Conservation (phyloP, 306 rosid species). For the Cucumis cinereus region DNA sequence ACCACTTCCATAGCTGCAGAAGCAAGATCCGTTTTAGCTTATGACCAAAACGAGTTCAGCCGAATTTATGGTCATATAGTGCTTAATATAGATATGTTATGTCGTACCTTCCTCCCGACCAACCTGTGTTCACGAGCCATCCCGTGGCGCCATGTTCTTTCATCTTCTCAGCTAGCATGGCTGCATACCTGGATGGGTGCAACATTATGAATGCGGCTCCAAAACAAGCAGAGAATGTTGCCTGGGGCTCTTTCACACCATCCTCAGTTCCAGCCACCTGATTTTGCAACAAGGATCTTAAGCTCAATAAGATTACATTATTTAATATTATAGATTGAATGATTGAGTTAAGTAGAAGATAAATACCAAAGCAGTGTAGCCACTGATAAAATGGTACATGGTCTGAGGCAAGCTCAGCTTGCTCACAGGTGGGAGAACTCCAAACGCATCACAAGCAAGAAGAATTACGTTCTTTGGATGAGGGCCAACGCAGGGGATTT, state of each 20-base stretch:
- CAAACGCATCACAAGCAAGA: conserved; percentile 88
- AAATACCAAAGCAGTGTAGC: conserved; percentile 83
- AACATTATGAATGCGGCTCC: conserved; percentile 94
- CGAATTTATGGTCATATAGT: neutral
- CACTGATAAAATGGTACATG: conserved; percentile 94
- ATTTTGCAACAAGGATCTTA: neutral
- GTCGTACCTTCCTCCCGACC: conserved; percentile 74
- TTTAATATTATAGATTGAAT: neutral
- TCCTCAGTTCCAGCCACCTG: conserved; percentile 96
- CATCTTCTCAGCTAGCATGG: conserved; percentile 93
- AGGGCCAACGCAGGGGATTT: conserved; percentile 76
- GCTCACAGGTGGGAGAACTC: conserved; percentile 91
- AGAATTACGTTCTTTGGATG: conserved; percentile 87
- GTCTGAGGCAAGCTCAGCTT: conserved; percentile 77
- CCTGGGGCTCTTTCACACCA: conserved; percentile 80
- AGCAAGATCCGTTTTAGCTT: neutral
- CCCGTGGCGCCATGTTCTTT: conserved; percentile 71
- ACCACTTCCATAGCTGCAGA: conserved; percentile 60
- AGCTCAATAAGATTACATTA: neutral
- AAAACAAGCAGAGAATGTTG: conserved; percentile 87
- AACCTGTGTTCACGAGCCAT: conserved; percentile 93
- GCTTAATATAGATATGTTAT: neutral
- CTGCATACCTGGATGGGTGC: conserved; percentile 82
- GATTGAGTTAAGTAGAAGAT: neutral
- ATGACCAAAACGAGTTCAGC: neutral